Conservation (phyloP, 805 yeast genomes). For the Candida endomychidarum region DNA sequence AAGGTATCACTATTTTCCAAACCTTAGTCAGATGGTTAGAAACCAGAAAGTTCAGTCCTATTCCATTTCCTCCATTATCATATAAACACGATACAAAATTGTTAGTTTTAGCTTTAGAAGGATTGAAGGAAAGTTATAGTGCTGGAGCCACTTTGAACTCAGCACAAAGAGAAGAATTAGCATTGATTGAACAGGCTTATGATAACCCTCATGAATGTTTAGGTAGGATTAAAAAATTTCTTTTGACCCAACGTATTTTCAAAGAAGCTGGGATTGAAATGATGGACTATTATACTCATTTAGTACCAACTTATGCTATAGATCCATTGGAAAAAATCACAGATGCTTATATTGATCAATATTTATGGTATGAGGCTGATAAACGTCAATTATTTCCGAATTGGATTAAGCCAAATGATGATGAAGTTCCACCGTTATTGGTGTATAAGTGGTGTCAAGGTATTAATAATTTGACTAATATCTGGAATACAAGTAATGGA, state of each 20-base stretch:
- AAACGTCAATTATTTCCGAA: constrained; percentile 84
- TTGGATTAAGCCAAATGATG: constrained; percentile 95
- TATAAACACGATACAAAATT: constrained; percentile 93
- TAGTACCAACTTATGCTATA: constrained; percentile 81
- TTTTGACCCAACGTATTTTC: constrained; percentile 87
- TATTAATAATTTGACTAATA: constrained; percentile 68
- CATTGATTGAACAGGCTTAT: constrained; percentile 92
- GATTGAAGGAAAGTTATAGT: constrained; percentile 72
- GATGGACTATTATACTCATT: constrained; percentile 85
- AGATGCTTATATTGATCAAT: constrained; percentile 94
- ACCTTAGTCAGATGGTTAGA: constrained; percentile 93
- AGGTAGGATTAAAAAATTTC: constrained; percentile 75
- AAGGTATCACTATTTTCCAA: constrained; percentile 83
- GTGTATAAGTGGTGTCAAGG: constrained; percentile 96
- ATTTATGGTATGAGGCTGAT: constrained; percentile 94
- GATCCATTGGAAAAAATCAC: constrained; percentile 95
- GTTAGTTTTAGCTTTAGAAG: constrained; percentile 84
- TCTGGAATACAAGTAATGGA: constrained; percentile 79
- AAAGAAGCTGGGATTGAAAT: constrained; percentile 84
- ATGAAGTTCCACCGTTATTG: constrained; percentile 87
- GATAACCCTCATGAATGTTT: constrained; percentile 95
- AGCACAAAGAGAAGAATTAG: constrained; percentile 86
- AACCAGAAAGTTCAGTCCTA: constrained; percentile 75
- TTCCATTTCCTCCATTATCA: constrained; percentile 89
- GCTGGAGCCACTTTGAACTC: constrained; percentile 75